Percentiles rank a stretch among this genome's conserved stretches.
Evolutionary conservation across 441 rosid species (phyloP).

Genomic region (Corymbia citriodora): DNA sequence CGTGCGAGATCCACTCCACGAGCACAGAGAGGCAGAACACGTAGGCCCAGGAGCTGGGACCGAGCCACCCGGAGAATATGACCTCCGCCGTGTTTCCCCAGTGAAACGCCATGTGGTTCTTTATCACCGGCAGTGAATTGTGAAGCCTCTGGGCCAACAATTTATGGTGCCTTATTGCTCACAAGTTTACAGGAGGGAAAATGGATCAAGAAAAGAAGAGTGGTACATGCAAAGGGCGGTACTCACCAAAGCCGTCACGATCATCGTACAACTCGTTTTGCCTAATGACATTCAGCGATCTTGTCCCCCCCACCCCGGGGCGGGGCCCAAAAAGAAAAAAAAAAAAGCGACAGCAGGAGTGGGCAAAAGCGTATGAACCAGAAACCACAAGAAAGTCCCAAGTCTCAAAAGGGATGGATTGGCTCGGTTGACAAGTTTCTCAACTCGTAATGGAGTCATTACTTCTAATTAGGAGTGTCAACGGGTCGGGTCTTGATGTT

Average conservation of each 20-base stretch:
- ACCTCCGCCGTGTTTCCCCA: background rate
- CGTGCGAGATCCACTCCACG: background rate
- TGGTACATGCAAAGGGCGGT: background rate
- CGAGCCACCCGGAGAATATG: background rate
- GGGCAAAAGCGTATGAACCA: background rate
- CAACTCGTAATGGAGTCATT: background rate
- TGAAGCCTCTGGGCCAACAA: background rate
- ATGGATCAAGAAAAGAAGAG: background rate
- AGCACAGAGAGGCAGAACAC: background rate
- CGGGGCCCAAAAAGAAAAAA: background rate
- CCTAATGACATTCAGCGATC: background rate
- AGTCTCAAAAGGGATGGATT: background rate
- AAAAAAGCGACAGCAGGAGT: background rate
- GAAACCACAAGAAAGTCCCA: background rate
- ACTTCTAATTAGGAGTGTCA: background rate
- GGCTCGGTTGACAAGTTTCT: background rate
- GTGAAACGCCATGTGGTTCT: background rate
- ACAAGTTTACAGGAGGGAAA: background rate
- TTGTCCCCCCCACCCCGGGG: background rate
- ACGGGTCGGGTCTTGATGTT: too few species aligned
- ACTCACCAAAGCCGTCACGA: background rate
- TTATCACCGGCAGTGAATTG: background rate
- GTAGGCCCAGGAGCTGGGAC: background rate
- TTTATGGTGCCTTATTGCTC: background rate
- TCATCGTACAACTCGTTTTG: background rate